Percentiles rank a stretch among this genome's conserved stretches.
phyloP scores from a whole-genome alignment of 108 stramenopile genomes.

The Conticribra guillardii region DNA sequence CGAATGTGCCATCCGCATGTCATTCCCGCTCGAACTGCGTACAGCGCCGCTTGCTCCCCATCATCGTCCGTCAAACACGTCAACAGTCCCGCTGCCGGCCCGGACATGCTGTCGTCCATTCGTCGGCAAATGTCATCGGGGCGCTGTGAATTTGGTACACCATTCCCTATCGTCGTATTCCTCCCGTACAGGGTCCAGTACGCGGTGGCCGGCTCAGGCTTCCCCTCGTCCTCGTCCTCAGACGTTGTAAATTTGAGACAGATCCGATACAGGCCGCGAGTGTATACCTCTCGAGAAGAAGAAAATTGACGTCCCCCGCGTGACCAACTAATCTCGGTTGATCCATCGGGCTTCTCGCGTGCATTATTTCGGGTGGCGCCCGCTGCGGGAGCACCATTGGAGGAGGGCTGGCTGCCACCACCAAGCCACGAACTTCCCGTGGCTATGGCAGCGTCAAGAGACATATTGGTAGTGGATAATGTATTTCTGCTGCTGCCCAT shows the following conservation, averaged over 20 bases:
- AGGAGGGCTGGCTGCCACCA: background rate
- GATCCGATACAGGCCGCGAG: constrained; percentile 76
- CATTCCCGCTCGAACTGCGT: constrained; percentile 79
- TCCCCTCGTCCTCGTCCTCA: constrained; percentile 91
- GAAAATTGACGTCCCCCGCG: constrained; percentile 84
- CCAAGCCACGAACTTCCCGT: background rate
- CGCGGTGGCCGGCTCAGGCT: constrained; percentile 90
- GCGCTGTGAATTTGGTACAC: constrained; percentile 65
- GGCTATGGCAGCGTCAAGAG: background rate
- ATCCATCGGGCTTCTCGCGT: constrained; percentile 5
- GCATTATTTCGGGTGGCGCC: background rate
- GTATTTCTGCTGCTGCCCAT: background rate
- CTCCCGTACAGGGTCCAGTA: constrained; percentile 88
- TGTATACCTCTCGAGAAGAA: constrained; percentile 83
- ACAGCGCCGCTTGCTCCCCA: constrained; percentile 80
- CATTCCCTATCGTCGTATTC: constrained; percentile 87
- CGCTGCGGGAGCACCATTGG: background rate
- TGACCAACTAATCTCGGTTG: constrained; percentile 58
- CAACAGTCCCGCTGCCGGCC: constrained; percentile 82
- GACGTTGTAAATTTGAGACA: constrained; percentile 93
- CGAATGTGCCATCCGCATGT: constrained; percentile 87
- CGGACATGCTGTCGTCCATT: constrained; percentile 91
- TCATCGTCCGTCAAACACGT: constrained; percentile 71
- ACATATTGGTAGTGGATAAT: background rate
- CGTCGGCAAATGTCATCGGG: constrained; percentile 89